Conservation (phyloP, 352 stramenopile genomes). For the Phytopythium litorale region DNA sequence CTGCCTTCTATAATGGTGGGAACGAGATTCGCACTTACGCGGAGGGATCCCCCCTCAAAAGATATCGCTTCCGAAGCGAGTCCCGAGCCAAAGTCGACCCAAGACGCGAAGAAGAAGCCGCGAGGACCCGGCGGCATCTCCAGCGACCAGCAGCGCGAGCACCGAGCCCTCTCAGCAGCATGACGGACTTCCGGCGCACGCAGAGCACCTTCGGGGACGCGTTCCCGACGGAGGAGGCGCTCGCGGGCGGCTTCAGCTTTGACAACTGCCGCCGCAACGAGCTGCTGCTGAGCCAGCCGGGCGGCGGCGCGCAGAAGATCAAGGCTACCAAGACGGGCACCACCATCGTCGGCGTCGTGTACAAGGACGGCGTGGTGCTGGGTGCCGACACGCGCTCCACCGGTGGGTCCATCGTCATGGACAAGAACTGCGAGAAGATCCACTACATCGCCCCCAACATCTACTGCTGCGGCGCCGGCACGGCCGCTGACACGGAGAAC, state of each 20-base stretch:
- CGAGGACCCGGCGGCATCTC: constrained; percentile 20
- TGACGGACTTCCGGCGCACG: constrained; percentile 83
- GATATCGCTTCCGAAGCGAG: constrained; percentile 5
- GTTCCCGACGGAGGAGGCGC: constrained; percentile 48
- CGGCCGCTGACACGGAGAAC: constrained; percentile 97
- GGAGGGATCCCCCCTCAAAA: constrained; percentile 23
- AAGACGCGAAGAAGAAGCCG: not conserved
- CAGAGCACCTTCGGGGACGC: constrained; percentile 75
- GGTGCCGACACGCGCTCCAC: constrained; percentile 98
- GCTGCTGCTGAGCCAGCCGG: constrained; percentile 60
- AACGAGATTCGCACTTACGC: not conserved
- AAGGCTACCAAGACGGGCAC: constrained; percentile 94
- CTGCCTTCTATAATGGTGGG: not conserved
- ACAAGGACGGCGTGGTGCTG: constrained; percentile 91
- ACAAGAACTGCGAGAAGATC: constrained; percentile 99
- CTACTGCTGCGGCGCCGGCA: constrained; percentile 98
- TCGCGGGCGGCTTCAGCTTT: constrained; percentile 89
- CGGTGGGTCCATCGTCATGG: constrained; percentile 92
- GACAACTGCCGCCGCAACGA: constrained; percentile 93
- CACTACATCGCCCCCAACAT: constrained; percentile 99
- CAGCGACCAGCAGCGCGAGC: constrained; percentile 11
- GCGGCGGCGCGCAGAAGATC: constrained; percentile 47
- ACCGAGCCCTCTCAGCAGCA: constrained; percentile 12
- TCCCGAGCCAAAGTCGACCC: not conserved
- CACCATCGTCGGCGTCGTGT: constrained; percentile 19